A percentile compares a stretch with the other conserved stretches of the same genome.
These are phyloP conservation scores for Colletotrichum sidae DNA, from an alignment of 2,329 filamentous ascomycete species.

Conservation along the genomic window DNA sequence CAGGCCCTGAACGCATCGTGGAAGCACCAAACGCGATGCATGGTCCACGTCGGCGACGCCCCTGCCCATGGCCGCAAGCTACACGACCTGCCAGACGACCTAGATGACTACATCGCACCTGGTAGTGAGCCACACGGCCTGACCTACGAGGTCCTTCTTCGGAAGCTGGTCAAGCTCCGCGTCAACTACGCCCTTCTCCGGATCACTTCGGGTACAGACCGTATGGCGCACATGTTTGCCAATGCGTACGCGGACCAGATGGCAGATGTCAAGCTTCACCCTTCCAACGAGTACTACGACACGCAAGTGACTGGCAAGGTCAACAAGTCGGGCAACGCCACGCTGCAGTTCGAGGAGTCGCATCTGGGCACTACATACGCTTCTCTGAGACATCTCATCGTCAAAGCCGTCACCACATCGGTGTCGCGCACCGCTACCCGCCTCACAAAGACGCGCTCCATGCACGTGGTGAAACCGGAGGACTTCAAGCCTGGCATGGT, in stretches of 20 bases:
- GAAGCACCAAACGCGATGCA: conserved; percentile 47
- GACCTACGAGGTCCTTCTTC: conserved; percentile 41
- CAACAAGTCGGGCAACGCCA: conserved; percentile 6
- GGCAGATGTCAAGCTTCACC: conserved; percentile 41
- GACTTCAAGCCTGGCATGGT: not conserved
- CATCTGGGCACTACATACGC: conserved; percentile 42
- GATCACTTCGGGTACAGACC: conserved; percentile 44
- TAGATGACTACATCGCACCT: conserved; percentile 40
- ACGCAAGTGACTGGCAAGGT: not conserved
- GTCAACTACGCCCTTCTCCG: conserved; percentile 49
- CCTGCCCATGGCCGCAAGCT: conserved; percentile 45
- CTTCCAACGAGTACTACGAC: conserved; percentile 40
- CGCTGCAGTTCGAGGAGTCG: conserved; percentile 43
- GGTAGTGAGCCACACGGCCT: conserved; percentile 47
- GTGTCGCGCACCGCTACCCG: conserved; percentile 46
- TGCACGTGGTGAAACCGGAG: not conserved
- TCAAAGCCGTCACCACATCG: conserved; percentile 45
- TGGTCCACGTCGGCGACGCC: conserved; percentile 49
- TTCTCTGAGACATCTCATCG: conserved; percentile 43
- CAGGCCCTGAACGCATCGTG: conserved; percentile 47
- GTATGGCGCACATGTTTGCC: conserved; percentile 43
- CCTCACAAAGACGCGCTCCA: conserved; percentile 16
- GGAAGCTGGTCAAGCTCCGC: conserved; percentile 40
- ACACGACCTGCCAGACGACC: conserved; percentile 36
- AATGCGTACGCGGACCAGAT: conserved; percentile 40